Percentiles rank a stretch among this genome's conserved stretches.
These are phyloP conservation scores for Biscogniauxia mediterranea DNA, from an alignment of 2,329 filamentous ascomycete genomes.

Conservation along the genomic window DNA sequence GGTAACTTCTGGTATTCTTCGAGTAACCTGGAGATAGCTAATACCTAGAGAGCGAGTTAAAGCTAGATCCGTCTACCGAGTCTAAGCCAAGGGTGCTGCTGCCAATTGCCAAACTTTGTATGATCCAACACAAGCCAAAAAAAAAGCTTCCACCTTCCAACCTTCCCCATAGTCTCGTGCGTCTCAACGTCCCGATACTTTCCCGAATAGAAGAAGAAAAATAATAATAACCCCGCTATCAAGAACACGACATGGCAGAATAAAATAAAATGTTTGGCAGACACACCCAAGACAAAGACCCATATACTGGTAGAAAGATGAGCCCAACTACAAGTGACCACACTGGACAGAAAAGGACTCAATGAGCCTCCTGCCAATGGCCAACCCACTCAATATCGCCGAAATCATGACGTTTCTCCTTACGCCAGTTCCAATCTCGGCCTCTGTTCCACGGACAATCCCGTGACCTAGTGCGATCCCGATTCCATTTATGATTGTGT, in stretches of 20 bases:
- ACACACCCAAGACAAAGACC: constrained; percentile 31
- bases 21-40: constrained; percentile 47
- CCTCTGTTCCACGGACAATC: constrained; percentile 57
- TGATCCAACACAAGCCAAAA: constrained; percentile 31
- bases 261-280: constrained; percentile 26
- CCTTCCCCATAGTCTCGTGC: constrained; percentile 14
- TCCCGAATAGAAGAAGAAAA: constrained; percentile 10
- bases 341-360: constrained; percentile 29
- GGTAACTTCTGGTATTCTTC: constrained; percentile 66
- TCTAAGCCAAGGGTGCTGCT: constrained; percentile 27
- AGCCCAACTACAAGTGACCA: constrained; percentile 62
- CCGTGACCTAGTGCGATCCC: constrained; percentile 44
- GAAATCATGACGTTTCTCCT: constrained; percentile 64
- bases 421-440: constrained; percentile 61
- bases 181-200: constrained; percentile 24
- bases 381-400: constrained; percentile 93
- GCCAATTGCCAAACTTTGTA: constrained; percentile 32
- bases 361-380: constrained; percentile 69
- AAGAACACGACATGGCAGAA: constrained; percentile 32
- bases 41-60: constrained; percentile 67
- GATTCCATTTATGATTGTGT: constrained; percentile 39
- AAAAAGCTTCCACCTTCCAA: constrained; percentile 20
- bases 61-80: constrained; percentile 35
- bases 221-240: constrained; percentile 25
- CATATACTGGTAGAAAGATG: constrained; percentile 29